Conservation (phyloP, 768 basidiomycete species). For the Stropharia rugosoannulata region DNA sequence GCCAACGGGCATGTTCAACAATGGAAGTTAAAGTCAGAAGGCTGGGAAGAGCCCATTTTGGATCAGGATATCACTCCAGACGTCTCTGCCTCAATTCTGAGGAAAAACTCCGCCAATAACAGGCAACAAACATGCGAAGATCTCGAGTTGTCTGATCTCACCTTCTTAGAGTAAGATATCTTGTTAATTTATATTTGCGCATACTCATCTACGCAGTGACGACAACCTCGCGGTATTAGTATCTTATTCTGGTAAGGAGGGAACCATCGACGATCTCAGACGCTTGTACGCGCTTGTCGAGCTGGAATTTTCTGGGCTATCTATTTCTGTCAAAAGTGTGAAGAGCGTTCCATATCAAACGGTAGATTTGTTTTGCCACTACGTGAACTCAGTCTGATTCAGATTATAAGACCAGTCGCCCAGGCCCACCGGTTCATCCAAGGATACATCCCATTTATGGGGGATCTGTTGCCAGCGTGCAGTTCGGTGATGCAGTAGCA, state of each 20-base stretch:
- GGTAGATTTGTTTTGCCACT: constrained; percentile 38
- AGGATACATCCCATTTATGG: constrained; percentile 59
- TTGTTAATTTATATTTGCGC: constrained; percentile 5
- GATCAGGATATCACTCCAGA: constrained; percentile 57
- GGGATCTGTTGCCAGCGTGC: constrained; percentile 59
- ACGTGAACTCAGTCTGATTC: not conserved
- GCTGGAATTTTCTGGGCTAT: constrained; percentile 39
- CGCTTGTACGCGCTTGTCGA: constrained; percentile 65
- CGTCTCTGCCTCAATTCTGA: constrained; percentile 45
- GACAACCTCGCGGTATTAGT: constrained; percentile 60
- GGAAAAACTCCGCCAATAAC: constrained; percentile 34
- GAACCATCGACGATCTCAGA: constrained; percentile 45
- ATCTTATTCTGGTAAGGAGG: constrained; percentile 61
- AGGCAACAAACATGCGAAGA: constrained; percentile 51
- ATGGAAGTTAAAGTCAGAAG: constrained; percentile 68
- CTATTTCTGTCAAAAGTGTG: constrained; percentile 47
- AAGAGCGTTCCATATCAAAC: constrained; percentile 74
- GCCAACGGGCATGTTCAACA: constrained; percentile 67
- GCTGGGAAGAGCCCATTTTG: constrained; percentile 64
- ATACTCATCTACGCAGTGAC: constrained; percentile 29
- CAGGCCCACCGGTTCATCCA: constrained; percentile 71
- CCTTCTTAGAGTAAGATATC: constrained; percentile 30
- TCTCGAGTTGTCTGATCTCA: constrained; percentile 72
- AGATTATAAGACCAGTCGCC: constrained; percentile 53
- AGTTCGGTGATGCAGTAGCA: constrained; percentile 78